Percentiles rank a stretch among this genome's conserved stretches.
These are phyloP conservation scores for Stemphylium beticola DNA, from an alignment of 2,329 filamentous ascomycete species.

Conservation along the genomic window DNA sequence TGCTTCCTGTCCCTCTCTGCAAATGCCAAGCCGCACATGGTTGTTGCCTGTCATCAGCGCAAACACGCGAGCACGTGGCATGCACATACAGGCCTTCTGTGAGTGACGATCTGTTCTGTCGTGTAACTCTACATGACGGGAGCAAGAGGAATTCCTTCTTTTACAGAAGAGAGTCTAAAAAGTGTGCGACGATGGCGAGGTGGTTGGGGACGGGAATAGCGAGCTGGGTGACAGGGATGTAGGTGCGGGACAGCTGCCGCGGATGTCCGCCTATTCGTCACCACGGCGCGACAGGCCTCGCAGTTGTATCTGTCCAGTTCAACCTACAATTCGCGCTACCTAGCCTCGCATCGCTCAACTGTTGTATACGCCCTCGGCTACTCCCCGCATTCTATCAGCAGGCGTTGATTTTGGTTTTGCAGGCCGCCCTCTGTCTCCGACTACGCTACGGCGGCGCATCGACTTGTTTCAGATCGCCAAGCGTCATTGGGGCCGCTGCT, in stretches of 20 bases:
- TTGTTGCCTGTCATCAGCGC: too few relatives aligned
- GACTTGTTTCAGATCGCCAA: slow-evolving; percentile 42
- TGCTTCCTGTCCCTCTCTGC: too few relatives aligned
- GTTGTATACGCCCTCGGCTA: not conserved
- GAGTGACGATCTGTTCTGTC: too few relatives aligned
- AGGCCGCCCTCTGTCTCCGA: not conserved
- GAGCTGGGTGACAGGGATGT: slow-evolving; percentile 9
- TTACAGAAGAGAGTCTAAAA: too few relatives aligned
- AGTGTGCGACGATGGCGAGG: too few relatives aligned
- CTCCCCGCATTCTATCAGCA: not conserved
- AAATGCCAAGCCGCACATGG: too few relatives aligned
- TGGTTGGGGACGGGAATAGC: not conserved
- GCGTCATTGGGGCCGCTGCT: slow-evolving; percentile 32
- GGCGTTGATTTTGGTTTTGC: not conserved
- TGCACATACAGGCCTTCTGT: too few relatives aligned
- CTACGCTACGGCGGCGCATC: slow-evolving; percentile 29
- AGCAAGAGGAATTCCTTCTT: too few relatives aligned
- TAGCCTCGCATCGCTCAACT: not conserved
- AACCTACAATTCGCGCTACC: slow-evolving; percentile 6
- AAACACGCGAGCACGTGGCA: too few relatives aligned
- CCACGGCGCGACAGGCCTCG: slow-evolving; percentile 11
- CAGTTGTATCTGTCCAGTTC: slow-evolving; percentile 15
- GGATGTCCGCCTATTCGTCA: slow-evolving; percentile 17
- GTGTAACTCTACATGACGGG: too few relatives aligned
- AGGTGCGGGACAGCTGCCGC: slow-evolving; percentile 14